phyloP scores from a whole-genome alignment of 257 asterid genomes.

The Rauvolfia tetraphylla region DNA sequence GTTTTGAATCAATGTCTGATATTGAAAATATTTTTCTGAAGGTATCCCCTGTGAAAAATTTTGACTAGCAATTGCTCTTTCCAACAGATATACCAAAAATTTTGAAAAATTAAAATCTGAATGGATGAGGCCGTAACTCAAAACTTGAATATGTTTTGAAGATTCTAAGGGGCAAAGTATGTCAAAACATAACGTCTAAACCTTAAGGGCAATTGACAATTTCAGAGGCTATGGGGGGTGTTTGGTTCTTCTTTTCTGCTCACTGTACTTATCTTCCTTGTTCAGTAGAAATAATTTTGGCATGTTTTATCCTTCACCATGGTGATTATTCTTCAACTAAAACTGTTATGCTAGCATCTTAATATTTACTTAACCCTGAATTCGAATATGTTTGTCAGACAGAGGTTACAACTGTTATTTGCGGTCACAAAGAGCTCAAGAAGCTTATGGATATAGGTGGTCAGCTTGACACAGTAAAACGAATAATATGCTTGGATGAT shows the following conservation, averaged over 20 bases:
- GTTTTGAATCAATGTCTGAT: background rate
- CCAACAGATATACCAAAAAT: background rate
- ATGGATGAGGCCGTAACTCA: background rate
- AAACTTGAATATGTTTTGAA: background rate
- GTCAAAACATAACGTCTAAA: background rate
- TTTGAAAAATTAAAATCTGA: background rate
- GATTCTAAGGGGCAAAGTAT: background rate
- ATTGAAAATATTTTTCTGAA: no score
- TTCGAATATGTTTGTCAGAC: slow-evolving; percentile 58
- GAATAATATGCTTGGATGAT: slow-evolving; percentile 76
- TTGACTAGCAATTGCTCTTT: background rate
- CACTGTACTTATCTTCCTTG: background rate
- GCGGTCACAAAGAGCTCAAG: slow-evolving; percentile 86
- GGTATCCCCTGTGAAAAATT: background rate
- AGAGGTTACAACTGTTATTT: slow-evolving; percentile 94
- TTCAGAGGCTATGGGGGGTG: background rate
- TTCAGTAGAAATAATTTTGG: background rate
- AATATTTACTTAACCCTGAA: background rate
- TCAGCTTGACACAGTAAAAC: slow-evolving; percentile 88
- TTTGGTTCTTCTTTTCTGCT: background rate
- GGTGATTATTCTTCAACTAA: background rate
- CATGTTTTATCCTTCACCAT: background rate
- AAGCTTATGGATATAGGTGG: slow-evolving; percentile 73
- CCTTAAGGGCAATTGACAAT: background rate
- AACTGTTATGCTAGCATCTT: background rate